Evolutionary conservation across 2,329 filamentous ascomycete species (phyloP).

Genomic region (Coleophoma crateriformis): DNA sequence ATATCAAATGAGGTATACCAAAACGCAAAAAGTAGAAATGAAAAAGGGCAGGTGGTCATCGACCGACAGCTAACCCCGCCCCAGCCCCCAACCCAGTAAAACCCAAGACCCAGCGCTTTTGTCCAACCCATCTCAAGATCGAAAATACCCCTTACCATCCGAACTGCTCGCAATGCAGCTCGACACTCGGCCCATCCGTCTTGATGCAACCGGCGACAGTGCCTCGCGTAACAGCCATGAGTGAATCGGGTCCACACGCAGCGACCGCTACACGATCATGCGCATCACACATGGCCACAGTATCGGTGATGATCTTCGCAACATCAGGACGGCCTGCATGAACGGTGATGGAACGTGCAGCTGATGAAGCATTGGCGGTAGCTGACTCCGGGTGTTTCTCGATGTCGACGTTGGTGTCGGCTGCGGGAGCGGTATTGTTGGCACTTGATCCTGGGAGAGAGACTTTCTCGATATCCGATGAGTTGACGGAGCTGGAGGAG

Average conservation of each 20-base stretch:
- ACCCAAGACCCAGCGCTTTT: too few relatives aligned
- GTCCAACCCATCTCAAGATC: too few relatives aligned
- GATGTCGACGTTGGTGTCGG: neutral
- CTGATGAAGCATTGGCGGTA: neutral
- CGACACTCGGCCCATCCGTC: constrained; percentile 39
- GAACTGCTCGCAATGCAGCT: constrained; percentile 40
- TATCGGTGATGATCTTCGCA: constrained; percentile 30
- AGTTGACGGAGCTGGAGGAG: neutral
- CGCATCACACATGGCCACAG: constrained; percentile 27
- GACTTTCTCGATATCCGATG: neutral
- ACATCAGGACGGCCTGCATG: constrained; percentile 35
- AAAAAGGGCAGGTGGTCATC: too few relatives aligned
- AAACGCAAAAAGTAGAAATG: too few relatives aligned
- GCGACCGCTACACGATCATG: constrained; percentile 37
- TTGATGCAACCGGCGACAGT: constrained; percentile 38
- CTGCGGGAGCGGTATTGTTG: neutral
- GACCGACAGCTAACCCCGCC: too few relatives aligned
- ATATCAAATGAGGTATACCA: too few relatives aligned
- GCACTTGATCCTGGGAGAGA: neutral
- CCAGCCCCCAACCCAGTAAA: too few relatives aligned
- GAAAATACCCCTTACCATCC: constrained; percentile 11
- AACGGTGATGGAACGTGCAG: constrained; percentile 3
- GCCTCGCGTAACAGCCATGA: constrained; percentile 39
- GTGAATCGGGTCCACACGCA: constrained; percentile 39
- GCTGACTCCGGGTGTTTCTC: constrained; percentile 1